These are phyloP conservation scores for Suillus lakei DNA, from an alignment of 768 basidiomycete genomes.

Conservation along the genomic window DNA sequence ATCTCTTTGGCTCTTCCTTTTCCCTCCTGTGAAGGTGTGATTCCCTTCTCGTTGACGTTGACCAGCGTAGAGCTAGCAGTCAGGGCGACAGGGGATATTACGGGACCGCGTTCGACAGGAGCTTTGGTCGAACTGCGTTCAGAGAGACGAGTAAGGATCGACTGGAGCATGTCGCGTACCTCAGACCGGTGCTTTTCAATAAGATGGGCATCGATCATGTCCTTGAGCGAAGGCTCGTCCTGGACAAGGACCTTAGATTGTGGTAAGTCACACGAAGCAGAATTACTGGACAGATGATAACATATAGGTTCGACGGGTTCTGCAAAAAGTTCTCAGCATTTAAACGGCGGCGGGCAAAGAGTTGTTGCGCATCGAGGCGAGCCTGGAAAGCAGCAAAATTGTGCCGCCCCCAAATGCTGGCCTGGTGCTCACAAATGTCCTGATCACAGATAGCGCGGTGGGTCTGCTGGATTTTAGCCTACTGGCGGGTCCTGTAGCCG, in stretches of 20 bases:
- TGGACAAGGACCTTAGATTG: not conserved
- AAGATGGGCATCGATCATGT: not conserved
- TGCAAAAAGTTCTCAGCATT: not conserved
- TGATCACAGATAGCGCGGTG: no score
- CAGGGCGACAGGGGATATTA: constrained; percentile 8
- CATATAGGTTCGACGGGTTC: not conserved
- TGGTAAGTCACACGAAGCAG: not conserved
- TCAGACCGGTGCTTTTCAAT: constrained; percentile 9
- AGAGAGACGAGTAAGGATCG: constrained; percentile 6
- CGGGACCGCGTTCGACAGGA: not conserved
- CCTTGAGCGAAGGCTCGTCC: not conserved
- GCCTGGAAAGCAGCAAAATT: not conserved
- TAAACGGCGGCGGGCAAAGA: not conserved
- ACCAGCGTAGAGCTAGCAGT: not conserved
- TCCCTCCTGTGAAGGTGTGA: constrained; percentile 10
- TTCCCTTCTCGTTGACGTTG: not conserved
- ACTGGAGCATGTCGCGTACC: constrained; percentile 4
- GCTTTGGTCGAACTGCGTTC: not conserved
- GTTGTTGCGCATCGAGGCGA: not conserved
- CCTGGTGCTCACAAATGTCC: no score
- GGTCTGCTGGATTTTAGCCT: not conserved
- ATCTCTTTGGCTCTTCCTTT: no score
- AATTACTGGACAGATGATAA: not conserved
- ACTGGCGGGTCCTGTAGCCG: not conserved
- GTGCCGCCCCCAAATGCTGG: no score